Evolutionary conservation across 805 yeast genomes (phyloP), one percentile per base, ranked within the genome.

Genomic region (Lachancea meyersii): DNA sequence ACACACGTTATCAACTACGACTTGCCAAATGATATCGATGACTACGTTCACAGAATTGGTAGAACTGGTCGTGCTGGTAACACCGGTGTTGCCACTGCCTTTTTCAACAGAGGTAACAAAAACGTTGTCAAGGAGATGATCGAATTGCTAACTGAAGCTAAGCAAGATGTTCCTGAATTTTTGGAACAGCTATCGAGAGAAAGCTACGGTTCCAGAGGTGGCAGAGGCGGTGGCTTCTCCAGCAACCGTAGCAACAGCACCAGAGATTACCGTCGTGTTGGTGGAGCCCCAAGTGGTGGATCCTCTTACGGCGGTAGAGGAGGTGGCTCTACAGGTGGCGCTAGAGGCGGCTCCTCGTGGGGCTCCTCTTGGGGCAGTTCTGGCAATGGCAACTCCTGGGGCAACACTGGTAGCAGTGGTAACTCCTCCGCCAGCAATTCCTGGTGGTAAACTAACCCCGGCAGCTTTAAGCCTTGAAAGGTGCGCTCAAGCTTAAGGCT

Each of bases 41-140:
- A 93, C 70, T 93, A 93, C 65, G 98, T 93, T 47, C 98, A 93
- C 75, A 86, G 98, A 75, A 93, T 93, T 65, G 98, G 98, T 79
- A 91, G 98, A 81, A 93, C 99, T 63, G 99, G 98, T 72, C 93
- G 99, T 81, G 99, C 99, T 60, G 98, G 98, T 78, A 93, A 93
- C 74, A 81, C 84, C 49, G 99, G 99, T 85, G 76, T 86, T 58
- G 97, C 99, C 52, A 89, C 97, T 54, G 95, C 99, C 40, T 93
- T 93, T 75, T 86, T 93, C 72, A 93, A 93, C 83, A 85, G 97
- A 73, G 84, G 83, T 66, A 93, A 88, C 79, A 79, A 76, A 63
- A 88, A 88, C 63, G 76, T 94, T 58, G 91, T 79, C 53, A 86
- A 86, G 67, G 96, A 88, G 50, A 72, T 93, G 66, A 68, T 87